phyloP scores from a whole-genome alignment of 2,329 filamentous ascomycete species.

The Leptographium procerum region DNA sequence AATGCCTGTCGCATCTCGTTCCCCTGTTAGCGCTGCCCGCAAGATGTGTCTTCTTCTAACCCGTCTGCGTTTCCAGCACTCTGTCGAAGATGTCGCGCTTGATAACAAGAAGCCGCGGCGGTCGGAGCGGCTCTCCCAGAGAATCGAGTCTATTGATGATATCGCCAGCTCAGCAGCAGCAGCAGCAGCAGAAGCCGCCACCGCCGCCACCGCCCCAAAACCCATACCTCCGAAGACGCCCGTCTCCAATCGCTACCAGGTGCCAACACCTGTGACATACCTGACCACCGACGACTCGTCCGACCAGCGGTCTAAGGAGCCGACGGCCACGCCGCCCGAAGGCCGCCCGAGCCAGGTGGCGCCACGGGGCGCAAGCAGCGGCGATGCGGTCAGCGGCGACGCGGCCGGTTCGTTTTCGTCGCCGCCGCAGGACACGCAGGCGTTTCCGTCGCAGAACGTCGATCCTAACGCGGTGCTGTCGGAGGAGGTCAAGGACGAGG shows the following conservation, averaged over 20 bases:
- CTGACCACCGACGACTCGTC: constrained; percentile 43
- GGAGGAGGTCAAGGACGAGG: constrained; percentile 78
- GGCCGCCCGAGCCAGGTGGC: constrained; percentile 43
- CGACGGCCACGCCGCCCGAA: constrained; percentile 58
- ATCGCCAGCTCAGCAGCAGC: not conserved
- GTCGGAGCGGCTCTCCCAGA: constrained; percentile 58
- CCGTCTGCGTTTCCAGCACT: constrained; percentile 39
- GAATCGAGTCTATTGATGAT: constrained; percentile 17
- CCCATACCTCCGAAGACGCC: constrained; percentile 39
- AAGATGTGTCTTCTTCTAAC: constrained; percentile 4
- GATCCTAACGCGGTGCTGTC: constrained; percentile 60
- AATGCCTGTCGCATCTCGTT: not conserved
- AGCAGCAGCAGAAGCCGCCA: not conserved
- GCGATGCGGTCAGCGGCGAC: not conserved
- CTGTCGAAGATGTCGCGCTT: constrained; percentile 47
- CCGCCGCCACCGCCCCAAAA: constrained; percentile 2
- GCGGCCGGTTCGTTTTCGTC: constrained; percentile 32
- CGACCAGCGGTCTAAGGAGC: constrained; percentile 51
- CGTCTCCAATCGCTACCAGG: constrained; percentile 50
- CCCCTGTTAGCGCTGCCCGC: not conserved
- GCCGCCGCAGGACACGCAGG: constrained; percentile 62
- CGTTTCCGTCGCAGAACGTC: constrained; percentile 65
- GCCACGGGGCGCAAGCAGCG: constrained; percentile 21
- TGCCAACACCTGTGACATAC: constrained; percentile 73
- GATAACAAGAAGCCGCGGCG: constrained; percentile 78